These are phyloP conservation scores for Candida cerambycidarum DNA, from an alignment of 805 yeast genomes.

Conservation along the genomic window DNA sequence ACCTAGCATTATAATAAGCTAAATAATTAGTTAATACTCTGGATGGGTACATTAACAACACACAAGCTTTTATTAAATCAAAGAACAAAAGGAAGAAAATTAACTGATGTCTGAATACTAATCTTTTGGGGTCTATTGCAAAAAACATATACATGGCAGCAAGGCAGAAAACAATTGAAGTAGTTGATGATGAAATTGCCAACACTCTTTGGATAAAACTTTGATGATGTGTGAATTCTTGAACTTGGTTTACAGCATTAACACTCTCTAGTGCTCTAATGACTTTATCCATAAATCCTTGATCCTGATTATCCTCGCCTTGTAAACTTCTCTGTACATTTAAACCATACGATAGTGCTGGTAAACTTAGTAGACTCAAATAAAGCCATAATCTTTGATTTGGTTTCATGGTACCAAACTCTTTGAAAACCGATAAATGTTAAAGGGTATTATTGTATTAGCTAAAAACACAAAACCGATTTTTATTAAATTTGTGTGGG, in stretches of 20 bases:
- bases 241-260: slow-evolving; percentile 22
- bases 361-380: slow-evolving; percentile 2
- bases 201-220: slow-evolving; percentile 33
- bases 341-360: not conserved
- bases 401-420: not conserved
- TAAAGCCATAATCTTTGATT: not conserved
- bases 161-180: slow-evolving; percentile 48
- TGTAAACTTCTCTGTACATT: no score
- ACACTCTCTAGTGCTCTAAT: not conserved
- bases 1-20: slow-evolving; percentile 47
- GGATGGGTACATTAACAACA: slow-evolving; percentile 68
- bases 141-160: slow-evolving; percentile 57
- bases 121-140: slow-evolving; percentile 62
- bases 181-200: slow-evolving; percentile 39
- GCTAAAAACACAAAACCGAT: not conserved
- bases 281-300: not conserved
- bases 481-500: no score
- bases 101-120: slow-evolving; percentile 69
- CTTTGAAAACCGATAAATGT: no score
- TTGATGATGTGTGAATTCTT: slow-evolving; percentile 28
- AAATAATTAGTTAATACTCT: slow-evolving; percentile 45
- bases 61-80: slow-evolving; percentile 72
- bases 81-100: slow-evolving; percentile 65
- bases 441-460: not conserved
- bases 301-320: not conserved